Base-by-base conservation (phyloP, 306 rosid species). In the Pachyrhizus erosus region DNA sequence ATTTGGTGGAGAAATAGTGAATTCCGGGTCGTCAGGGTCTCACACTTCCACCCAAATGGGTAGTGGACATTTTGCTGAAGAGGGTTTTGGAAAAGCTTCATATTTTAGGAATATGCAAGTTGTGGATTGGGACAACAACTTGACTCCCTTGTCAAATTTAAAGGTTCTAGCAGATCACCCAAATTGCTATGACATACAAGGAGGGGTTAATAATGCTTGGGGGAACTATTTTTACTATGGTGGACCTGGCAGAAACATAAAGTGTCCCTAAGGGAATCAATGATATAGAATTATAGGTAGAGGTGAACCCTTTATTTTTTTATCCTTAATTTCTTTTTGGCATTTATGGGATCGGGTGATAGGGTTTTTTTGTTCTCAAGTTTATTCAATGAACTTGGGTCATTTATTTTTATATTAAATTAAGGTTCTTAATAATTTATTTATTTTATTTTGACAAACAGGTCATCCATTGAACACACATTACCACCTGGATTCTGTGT, bases 1-100 rank as follows among this genome's bases (percentile, higher is more conserved):
- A 24, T 93, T 91, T 54, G 97, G 98, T 1, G 98, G 98, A 15
- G 98, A 93, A 80, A 74, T 89, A 0, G 98, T 93, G 79, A 93
- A 93, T 42, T 89, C 89, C 9, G 65, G 79, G 26, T 64, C 87
- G 0, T 55, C 78, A 6, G 97, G 97, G 2, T 64, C 80, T 20
- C 98, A 93, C 89, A 91, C 94, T 1, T 37, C 89, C 2, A 93
- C 98, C 34, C 94, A 93, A 81, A 93, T 93, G 98, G 98, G 98
- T 0, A 91, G 94, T 49, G 98, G 98, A 0, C 93, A 91, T 75
- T 93, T 91, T 43, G 90, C 98, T 0, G 90, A 86, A 3, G 97
- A 93, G 43, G 97, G 90, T 0, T 93, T 91, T 46, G 91, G 86
- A 73, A 93, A 78, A 90, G 94, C 98, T 13, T 91, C 98, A 0